Conservation (phyloP, 495 filamentous ascomycete genomes). For the Lasiosphaeria ovina region DNA sequence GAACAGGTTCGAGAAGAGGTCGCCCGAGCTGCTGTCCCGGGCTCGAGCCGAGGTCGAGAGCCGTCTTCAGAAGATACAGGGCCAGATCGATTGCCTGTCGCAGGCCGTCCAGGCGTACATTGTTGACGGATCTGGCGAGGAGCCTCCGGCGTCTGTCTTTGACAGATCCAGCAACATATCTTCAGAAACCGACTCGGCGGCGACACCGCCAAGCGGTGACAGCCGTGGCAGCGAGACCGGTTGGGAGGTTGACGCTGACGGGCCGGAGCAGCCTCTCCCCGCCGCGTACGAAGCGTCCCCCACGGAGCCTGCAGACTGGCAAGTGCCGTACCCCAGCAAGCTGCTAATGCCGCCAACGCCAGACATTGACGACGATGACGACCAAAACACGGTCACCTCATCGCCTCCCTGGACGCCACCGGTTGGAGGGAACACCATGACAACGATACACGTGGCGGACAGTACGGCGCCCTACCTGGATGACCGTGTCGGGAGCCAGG, state of each 20-base stretch:
- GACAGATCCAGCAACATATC: constrained; percentile 69
- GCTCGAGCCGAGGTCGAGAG: constrained; percentile 48
- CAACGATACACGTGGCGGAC: not conserved
- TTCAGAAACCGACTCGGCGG: constrained; percentile 49
- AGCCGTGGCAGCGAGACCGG: constrained; percentile 34
- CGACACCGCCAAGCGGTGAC: constrained; percentile 30
- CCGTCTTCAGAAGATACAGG: constrained; percentile 52
- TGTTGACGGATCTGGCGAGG: constrained; percentile 42
- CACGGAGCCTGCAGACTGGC: constrained; percentile 11
- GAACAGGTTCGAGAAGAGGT: constrained; percentile 41
- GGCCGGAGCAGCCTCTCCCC: constrained; percentile 12
- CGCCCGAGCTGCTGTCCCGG: constrained; percentile 28
- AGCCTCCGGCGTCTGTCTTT: constrained; percentile 62
- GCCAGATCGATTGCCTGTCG: constrained; percentile 56
- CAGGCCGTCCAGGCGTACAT: constrained; percentile 42
- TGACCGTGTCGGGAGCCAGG: not conserved
- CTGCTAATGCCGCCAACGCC: constrained; percentile 25
- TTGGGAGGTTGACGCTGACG: constrained; percentile 21
- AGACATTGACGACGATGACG: constrained; percentile 18
- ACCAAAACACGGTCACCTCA: constrained; percentile 15
- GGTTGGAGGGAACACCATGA: not conserved
- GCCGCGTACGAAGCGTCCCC: constrained; percentile 7
- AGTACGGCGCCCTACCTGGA: not conserved
- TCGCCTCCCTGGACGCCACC: constrained; percentile 1
- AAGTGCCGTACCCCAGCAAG: constrained; percentile 23